phyloP scores from a whole-genome alignment of 2,329 filamentous ascomycete genomes.

The Chaetoscypha palmicola region DNA sequence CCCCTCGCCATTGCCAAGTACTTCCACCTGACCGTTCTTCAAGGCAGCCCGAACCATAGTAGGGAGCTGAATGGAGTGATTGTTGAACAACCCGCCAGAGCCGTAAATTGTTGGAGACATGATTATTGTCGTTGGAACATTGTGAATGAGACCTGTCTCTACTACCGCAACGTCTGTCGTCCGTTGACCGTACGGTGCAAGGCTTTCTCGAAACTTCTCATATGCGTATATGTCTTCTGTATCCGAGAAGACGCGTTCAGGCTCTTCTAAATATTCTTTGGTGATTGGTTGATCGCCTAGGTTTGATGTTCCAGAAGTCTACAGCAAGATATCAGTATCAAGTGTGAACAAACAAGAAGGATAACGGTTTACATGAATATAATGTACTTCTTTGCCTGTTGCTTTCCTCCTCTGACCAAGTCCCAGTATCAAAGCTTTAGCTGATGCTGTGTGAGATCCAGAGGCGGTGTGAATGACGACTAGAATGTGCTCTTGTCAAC shows the following conservation, averaged over 20 bases:
- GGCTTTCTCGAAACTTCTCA: constrained; percentile 32
- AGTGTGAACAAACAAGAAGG: background rate
- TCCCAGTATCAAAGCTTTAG: constrained; percentile 37
- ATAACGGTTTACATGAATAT: constrained; percentile 33
- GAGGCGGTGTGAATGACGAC: constrained; percentile 38
- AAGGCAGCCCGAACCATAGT: constrained; percentile 29
- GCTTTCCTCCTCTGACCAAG: constrained; percentile 34
- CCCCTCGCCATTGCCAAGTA: constrained; percentile 33
- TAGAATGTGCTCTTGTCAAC: constrained; percentile 2
- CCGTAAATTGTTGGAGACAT: constrained; percentile 44
- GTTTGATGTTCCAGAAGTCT: constrained; percentile 39
- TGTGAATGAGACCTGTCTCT: constrained; percentile 33
- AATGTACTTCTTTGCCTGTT: constrained; percentile 33
- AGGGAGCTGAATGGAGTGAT: constrained; percentile 34
- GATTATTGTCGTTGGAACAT: constrained; percentile 39
- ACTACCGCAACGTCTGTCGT: constrained; percentile 39
- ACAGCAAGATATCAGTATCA: background rate
- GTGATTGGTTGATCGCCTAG: constrained; percentile 37
- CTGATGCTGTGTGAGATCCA: constrained; percentile 33
- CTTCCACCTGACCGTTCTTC: constrained; percentile 23
- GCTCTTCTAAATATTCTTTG: constrained; percentile 24
- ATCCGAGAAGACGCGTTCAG: constrained; percentile 35
- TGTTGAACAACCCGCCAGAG: constrained; percentile 36
- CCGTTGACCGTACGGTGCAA: constrained; percentile 37
- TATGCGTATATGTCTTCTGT: constrained; percentile 39